Percentiles rank a stretch among this genome's conserved stretches.
phyloP scores from a whole-genome alignment of 148 eudicot species.

The Vaccinium macrocarpon region DNA sequence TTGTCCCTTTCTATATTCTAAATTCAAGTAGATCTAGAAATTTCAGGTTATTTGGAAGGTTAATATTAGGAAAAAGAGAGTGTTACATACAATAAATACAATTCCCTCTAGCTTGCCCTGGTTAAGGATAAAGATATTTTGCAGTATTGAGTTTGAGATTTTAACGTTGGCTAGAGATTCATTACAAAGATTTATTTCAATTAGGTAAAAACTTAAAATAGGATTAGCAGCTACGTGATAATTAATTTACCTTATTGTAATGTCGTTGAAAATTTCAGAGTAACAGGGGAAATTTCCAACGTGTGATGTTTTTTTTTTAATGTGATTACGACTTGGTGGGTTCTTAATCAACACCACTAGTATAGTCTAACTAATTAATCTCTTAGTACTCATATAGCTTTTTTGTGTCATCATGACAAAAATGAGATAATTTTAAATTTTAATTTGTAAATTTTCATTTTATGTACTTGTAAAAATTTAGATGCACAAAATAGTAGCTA shows the following conservation, averaged over 20 bases:
- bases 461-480: background rate
- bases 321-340: background rate
- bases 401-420: too few species aligned
- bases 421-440: too few species aligned
- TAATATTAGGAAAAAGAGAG: background rate
- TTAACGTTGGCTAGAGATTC: background rate
- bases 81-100: too few species aligned
- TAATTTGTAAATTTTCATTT: too few species aligned
- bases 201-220: background rate
- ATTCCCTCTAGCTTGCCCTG: background rate
- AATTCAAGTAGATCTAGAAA: background rate
- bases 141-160: background rate
- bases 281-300: background rate
- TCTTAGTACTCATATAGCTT: background rate
- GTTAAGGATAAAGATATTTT: background rate
- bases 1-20: background rate
- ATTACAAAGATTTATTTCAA: background rate
- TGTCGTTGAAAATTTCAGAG: background rate
- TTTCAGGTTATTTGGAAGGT: background rate
- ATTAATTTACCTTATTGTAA: background rate
- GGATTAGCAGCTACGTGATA: background rate
- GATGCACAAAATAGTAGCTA: background rate
- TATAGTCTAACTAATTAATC: background rate
- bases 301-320: background rate
- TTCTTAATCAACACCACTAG: background rate